phyloP scores from a whole-genome alignment of 495 filamentous ascomycete species.

The Neurospora sublineolata region DNA sequence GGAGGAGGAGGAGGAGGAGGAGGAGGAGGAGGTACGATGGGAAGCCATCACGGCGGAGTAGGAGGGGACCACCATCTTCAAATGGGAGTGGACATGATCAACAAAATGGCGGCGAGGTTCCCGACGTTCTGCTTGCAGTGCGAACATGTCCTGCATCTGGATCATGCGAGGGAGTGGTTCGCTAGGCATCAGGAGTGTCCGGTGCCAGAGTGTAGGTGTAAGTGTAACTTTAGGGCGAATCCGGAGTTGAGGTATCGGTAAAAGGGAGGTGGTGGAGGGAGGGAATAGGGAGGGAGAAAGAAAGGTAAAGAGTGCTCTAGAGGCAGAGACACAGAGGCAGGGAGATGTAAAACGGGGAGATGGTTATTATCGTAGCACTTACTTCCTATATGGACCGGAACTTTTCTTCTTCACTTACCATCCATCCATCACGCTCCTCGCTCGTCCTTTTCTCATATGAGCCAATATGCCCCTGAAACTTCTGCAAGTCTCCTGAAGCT shows the following conservation, averaged over 20 bases:
- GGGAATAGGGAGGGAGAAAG: not conserved
- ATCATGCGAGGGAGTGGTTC: conserved; percentile 88
- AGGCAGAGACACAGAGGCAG: not conserved
- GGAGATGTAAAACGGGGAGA: not conserved
- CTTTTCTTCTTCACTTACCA: not conserved
- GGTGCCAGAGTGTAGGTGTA: conserved; percentile 78
- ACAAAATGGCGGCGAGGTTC: conserved; percentile 36
- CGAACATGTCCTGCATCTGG: conserved; percentile 79
- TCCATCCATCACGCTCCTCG: not conserved
- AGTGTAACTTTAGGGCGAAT: conserved; percentile 50
- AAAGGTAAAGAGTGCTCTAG: not conserved
- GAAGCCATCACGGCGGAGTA: conserved; percentile 13
- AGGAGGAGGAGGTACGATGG: conserved; percentile 45
- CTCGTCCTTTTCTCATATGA: not conserved
- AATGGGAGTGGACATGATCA: conserved; percentile 38
- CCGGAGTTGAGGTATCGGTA: conserved; percentile 37
- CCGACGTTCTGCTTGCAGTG: conserved; percentile 80
- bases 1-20: not conserved
- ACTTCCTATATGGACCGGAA: not conserved
- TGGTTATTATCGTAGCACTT: not conserved
- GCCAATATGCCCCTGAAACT: not conserved
- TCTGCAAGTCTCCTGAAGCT: not conserved
- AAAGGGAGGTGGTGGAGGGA: not conserved
- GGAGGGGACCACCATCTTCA: conserved; percentile 39
- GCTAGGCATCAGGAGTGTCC: conserved; percentile 68